phyloP scores from a whole-genome alignment of 805 yeast genomes.

The Kuraishia floccosa region DNA sequence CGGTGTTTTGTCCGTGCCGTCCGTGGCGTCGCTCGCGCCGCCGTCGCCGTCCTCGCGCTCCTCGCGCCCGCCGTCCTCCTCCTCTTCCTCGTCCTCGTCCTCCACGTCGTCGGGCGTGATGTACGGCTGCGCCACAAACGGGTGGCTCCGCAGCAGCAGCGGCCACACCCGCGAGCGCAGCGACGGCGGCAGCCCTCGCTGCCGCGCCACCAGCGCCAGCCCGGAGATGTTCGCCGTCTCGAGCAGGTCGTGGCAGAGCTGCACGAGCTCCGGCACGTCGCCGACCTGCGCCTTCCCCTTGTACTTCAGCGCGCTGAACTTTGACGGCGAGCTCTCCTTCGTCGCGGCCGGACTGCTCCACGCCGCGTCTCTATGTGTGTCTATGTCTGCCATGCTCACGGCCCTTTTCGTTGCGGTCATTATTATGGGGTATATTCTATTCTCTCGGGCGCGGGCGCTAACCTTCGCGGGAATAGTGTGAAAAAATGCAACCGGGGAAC shows the following conservation, averaged over 20 bases:
- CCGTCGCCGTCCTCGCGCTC: conserved; percentile 3
- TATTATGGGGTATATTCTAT: no score
- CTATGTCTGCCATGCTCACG: no score
- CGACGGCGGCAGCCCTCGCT: conserved; percentile 76
- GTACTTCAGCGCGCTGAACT: conserved; percentile 7
- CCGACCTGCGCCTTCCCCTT: conserved; percentile 30
- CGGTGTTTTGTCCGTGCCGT: background rate
- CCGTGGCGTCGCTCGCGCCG: background rate
- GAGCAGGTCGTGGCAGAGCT: conserved; percentile 44
- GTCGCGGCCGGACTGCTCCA: background rate
- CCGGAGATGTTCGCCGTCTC: conserved; percentile 57
- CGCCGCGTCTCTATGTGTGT: background rate
- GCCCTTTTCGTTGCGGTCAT: no score
- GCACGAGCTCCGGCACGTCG: conserved; percentile 36
- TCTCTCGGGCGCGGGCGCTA: no score
- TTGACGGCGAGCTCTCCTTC: background rate
- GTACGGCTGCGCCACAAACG: conserved; percentile 71
- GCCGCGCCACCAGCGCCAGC: conserved; percentile 70
- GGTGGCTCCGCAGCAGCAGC: conserved; percentile 66
- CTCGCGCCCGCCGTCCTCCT: conserved; percentile 13
- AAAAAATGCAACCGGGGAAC: no score
- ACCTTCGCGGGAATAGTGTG: no score
- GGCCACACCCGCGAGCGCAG: conserved; percentile 82
- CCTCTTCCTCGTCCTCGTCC: conserved; percentile 20
- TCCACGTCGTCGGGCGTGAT: conserved; percentile 46